These are phyloP conservation scores for Meredithiella fracta DNA, from an alignment of 2,329 filamentous ascomycete genomes.

Conservation along the genomic window DNA sequence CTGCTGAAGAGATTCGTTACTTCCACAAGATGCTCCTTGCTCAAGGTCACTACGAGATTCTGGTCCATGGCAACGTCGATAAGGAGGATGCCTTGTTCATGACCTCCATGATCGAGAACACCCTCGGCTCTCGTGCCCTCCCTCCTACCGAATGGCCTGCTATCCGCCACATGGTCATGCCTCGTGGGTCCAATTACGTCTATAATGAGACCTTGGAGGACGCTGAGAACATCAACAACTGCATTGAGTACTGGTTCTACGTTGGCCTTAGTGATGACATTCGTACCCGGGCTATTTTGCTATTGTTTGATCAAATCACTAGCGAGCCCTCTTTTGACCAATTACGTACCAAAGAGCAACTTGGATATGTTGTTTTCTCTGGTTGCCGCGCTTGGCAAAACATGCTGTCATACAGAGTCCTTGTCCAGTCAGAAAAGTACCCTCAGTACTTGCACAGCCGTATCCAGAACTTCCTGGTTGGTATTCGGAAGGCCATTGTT, in stretches of 20 bases:
- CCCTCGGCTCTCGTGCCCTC: constrained; percentile 55
- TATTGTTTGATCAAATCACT: constrained; percentile 76
- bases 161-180: constrained; percentile 58
- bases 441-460: constrained; percentile 71
- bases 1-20: constrained; percentile 52
- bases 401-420: constrained; percentile 69
- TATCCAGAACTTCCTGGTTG: constrained; percentile 67
- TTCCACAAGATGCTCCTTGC: constrained; percentile 69
- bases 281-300: constrained; percentile 54
- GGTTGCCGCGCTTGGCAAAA: constrained; percentile 56
- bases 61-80: constrained; percentile 84
- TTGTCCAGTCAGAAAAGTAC: constrained; percentile 84
- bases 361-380: constrained; percentile 91
- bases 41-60: constrained; percentile 74
- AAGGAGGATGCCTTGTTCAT: constrained; percentile 81
- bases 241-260: constrained; percentile 62
- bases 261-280: constrained; percentile 54
- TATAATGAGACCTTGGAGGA: constrained; percentile 71
- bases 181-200: constrained; percentile 65
- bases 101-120: constrained; percentile 66
- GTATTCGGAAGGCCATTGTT: constrained; percentile 48
- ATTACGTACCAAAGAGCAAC: constrained; percentile 87
- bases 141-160: constrained; percentile 68
- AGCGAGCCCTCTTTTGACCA: constrained; percentile 92
- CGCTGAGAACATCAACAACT: constrained; percentile 76